phyloP scores from a whole-genome alignment of 1,284 basidiomycete genomes.

The Trametes polyzona region DNA sequence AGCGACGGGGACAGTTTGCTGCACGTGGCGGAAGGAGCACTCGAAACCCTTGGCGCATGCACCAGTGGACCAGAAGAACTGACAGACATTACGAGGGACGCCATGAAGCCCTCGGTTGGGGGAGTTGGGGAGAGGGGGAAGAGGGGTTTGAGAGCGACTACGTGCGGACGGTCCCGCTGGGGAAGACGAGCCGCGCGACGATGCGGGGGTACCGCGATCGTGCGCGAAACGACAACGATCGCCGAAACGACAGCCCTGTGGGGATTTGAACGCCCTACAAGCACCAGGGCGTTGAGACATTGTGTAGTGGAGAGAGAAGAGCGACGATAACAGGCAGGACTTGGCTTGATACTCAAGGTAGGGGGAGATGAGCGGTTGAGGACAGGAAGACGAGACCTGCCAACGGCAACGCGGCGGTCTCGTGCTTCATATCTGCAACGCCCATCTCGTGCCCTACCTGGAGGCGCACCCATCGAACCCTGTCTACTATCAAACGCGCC shows the following conservation, averaged over 20 bases:
- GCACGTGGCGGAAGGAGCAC: constrained; percentile 51
- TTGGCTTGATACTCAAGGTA: constrained; percentile 9
- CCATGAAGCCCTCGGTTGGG: not conserved
- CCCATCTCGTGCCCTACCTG: constrained; percentile 14
- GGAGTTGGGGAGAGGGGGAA: not conserved
- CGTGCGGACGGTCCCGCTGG: constrained; percentile 12
- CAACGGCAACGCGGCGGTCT: not conserved
- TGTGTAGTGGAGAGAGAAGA: not conserved
- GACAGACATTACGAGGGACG: constrained; percentile 50
- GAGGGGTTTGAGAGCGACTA: constrained; percentile 11
- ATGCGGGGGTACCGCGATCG: constrained; percentile 16
- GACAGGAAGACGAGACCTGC: constrained; percentile 13
- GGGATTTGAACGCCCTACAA: constrained; percentile 3
- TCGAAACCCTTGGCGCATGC: constrained; percentile 50
- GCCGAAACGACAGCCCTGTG: constrained; percentile 19
- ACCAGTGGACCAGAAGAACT: constrained; percentile 56
- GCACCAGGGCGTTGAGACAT: constrained; percentile 13
- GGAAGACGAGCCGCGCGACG: constrained; percentile 7
- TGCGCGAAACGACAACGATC: constrained; percentile 23
- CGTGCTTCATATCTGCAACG: constrained; percentile 17
- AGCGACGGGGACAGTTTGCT: constrained; percentile 12
- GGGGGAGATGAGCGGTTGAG: constrained; percentile 11
- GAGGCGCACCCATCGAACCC: constrained; percentile 14
- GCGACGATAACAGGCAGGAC: constrained; percentile 8
- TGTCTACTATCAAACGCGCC: constrained; percentile 15